Base-by-base conservation (phyloP, 306 rosid species). In the Oxytropis ochrocephala region DNA sequence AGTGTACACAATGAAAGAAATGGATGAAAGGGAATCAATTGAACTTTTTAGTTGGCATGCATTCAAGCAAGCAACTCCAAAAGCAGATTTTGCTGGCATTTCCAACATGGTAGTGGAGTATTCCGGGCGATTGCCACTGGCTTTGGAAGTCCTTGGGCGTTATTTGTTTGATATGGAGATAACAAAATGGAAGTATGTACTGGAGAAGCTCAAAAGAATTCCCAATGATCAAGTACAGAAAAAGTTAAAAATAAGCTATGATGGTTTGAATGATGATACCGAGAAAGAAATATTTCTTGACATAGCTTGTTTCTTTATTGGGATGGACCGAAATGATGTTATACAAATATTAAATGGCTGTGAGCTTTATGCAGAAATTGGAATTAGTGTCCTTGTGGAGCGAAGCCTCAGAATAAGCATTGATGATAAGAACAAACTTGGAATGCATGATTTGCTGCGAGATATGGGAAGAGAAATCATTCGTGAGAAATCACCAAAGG, bases 71-170 rank as follows among this genome's bases (percentile, higher is more conserved):
- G 0, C 35, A 3, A 52, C 7, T 21, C 35, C 35, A 10, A 4
- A 0, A 21, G 6, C 21, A 52, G 58, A 24, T 19, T 52, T 52
- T 52, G 1, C 0, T 21, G n/a, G 6, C 24, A 52, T 52, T 52
- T 52, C 58, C 7, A 52, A 13, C 24, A 52, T 10, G 0, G 35
- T 52, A 10, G 58, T 19, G 1, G 35, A 19, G 16, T 52, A 52
- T 52, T 52, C 35, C 1, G 35, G 58, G 14, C 16, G 58, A 52
- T 21, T 52, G 8, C 35, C 80, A 17, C 29, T 67, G 2, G 79
- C 79, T 3, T 33, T 75, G 11, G 58, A 64, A 64, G 48, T 74
- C 2, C 72, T 63, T 29, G 78, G 78, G 8, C 43, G 48, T 0
- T 16, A 63, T 52, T 74, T 55, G 42, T 44, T 63, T 63, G 69